Evolutionary conservation across 1,284 basidiomycete genomes (phyloP), one percentile per base, ranked within the genome.

Genomic region (Trichosporon faecale): DNA sequence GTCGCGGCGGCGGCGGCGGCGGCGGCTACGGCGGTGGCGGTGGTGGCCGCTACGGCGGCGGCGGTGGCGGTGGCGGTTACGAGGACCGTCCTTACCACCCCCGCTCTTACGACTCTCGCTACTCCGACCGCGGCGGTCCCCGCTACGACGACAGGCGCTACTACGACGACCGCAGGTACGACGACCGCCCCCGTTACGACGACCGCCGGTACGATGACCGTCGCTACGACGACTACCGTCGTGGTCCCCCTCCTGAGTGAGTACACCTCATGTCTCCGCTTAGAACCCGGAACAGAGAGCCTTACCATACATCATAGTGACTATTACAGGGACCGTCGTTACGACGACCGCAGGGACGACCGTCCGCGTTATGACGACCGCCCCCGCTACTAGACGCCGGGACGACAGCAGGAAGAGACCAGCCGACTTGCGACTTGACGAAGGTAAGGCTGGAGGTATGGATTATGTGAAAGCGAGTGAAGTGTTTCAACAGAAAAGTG

Each of bases 1-100:
- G 75, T 66, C 66, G 66, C 18, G 94, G 94, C 0, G 88, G 90
- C 63, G 85, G 86, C 68, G 90, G 91, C 70, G 81, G 88, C 89
- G 76, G 69, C 31, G 61, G 69, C 35, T 37, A 37, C 46, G 73
- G 76, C 23, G 71, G 77, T 66, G 70, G 76, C 33, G 40, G 40
- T 44, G 40, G 69, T 72, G 64, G 75, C 75, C 55, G 79, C 76
- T 66, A 76, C 65, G 72, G 77, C 31, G 80, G 88, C 89, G 77
- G 72, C 25, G 65, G 49, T n/a, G 77, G 72, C 25, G 65, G 49
- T n/a, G 68, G 71, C 57, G 66, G 73, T 46, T 67, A 72, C 61
- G 73, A 72, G 72, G 81, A 84, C 76, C 74, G 83, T 33, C 82
- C 80, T 12, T 84, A 84, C 78, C 78, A 80, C 73, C 83, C 83